A percentile compares a stretch with the other conserved stretches of the same genome.
phyloP scores from a whole-genome alignment of 2,329 filamentous ascomycete species.

The Penicillium sp. region DNA sequence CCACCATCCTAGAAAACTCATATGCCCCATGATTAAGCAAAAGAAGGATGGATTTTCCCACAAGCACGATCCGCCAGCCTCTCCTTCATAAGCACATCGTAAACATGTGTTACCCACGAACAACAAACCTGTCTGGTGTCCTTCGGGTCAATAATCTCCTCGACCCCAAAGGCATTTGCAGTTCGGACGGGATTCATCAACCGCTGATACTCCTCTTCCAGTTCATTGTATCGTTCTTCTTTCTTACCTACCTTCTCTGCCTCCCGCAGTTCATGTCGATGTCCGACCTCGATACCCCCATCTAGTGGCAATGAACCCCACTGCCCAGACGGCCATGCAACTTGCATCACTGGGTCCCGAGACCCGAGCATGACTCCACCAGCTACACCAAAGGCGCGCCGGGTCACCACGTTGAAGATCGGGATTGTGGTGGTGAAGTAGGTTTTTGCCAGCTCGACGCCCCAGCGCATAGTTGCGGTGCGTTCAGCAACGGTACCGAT shows the following conservation, averaged over 20 bases:
- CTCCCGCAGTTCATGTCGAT: constrained; percentile 60
- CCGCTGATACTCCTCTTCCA: constrained; percentile 61
- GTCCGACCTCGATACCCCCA: constrained; percentile 65
- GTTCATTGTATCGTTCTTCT: constrained; percentile 54
- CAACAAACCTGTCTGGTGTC: constrained; percentile 57
- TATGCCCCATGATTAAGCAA: constrained; percentile 35
- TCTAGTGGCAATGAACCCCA: constrained; percentile 65
- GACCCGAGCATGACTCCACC: constrained; percentile 65
- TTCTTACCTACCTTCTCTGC: constrained; percentile 53
- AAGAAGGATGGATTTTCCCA: constrained; percentile 46
- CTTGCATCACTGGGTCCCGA: constrained; percentile 60
- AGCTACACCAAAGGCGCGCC: constrained; percentile 63
- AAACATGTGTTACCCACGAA: constrained; percentile 59
- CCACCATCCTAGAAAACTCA: neutral
- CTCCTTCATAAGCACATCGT: constrained; percentile 53
- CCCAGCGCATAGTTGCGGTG: constrained; percentile 65
- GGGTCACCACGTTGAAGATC: constrained; percentile 63
- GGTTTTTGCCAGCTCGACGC: constrained; percentile 60
- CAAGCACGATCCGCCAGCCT: constrained; percentile 46
- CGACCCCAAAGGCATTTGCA: constrained; percentile 63
- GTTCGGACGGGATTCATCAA: constrained; percentile 66
- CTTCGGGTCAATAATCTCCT: constrained; percentile 66
- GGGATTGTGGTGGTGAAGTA: constrained; percentile 65
- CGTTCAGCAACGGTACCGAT: constrained; percentile 65
- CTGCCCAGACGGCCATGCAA: constrained; percentile 64